A percentile compares a stretch with the other conserved stretches of the same genome.
Conservation (phyloP, 306 rosid species). For the Prunus salicina region DNA sequence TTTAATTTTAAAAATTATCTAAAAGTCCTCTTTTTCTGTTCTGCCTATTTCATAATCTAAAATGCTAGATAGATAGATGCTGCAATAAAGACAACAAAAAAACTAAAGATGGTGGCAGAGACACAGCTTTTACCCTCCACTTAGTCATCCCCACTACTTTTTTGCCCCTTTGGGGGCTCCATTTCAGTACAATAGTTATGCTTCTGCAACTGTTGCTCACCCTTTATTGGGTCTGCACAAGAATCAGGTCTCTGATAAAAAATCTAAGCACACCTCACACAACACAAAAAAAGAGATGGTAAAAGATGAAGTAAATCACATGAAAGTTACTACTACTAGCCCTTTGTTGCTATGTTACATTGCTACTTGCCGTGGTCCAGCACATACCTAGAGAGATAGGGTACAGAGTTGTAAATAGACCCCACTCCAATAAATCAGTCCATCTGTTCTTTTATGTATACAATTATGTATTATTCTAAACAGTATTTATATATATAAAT, state of each 20-base stretch:
- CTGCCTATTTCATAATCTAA: neutral
- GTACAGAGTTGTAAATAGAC: slow-evolving; percentile 23
- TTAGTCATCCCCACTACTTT: slow-evolving; percentile 33
- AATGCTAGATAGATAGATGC: neutral
- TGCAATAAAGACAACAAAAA: neutral
- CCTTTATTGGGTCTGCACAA: neutral
- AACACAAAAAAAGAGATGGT: neutral
- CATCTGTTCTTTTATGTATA: slow-evolving; percentile 50
- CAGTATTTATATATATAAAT: slow-evolving; percentile 48
- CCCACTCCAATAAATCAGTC: slow-evolving; percentile 54
- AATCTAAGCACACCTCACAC: neutral
- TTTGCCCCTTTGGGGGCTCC: slow-evolving; percentile 15
- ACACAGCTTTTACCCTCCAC: slow-evolving; percentile 40
- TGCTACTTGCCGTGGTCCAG: slow-evolving; percentile 38
- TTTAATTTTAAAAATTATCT: neutral
- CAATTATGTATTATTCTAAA: slow-evolving; percentile 69
- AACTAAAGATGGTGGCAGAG: neutral
- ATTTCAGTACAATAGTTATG: neutral
- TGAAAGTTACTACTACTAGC: neutral
- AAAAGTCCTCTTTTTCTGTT: neutral
- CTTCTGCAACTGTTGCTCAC: slow-evolving; percentile 9
- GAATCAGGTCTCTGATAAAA: too few species aligned
- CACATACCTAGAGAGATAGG: slow-evolving; percentile 36
- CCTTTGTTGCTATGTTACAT: slow-evolving; percentile 24
- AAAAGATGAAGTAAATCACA: slow-evolving; percentile 16